Base-by-base conservation (phyloP, 352 stramenopile species). In the Pythium brassicae region DNA sequence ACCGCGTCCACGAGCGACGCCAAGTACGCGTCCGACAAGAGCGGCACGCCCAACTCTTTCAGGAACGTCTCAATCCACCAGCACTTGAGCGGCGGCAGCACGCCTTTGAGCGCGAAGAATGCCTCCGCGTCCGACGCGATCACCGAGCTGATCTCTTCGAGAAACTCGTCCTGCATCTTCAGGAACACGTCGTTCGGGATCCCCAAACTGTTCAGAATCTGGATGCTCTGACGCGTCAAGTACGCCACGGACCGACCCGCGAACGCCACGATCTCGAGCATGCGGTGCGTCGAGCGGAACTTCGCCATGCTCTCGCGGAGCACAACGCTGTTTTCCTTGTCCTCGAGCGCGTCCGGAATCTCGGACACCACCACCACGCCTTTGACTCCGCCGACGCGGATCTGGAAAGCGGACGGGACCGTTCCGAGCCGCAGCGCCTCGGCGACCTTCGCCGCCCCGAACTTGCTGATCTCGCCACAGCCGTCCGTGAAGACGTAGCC, bases 231-330 rank as follows among this genome's bases (percentile, higher is more conserved):
- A 3, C 82, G 73, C 15, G 76, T 92, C 35, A 94, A 61, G 53
- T 84, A 91, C 10, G 78, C 80, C 9, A 80, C 53, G 8, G 83
- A 92, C 25, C 59, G 68, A 20, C 71, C 74, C 0, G 76, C 66
- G 39, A 58, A 74, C 6, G 80, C 69, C 2, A 92, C 76, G 32
- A 92, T 74, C 48, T 92, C 83, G 47, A 92, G 56, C 65, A 82
- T 76, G n/a, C 65, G 72, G 54, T 92, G 76, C 14, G 27, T 54
- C 1, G 79, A 89, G 4, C 27, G 14, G 32, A 92, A 92, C 58
- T 92, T 92, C 4, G 67, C 73, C 80, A 89, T 90, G 42, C 83
- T 92, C 55, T 82, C 63, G 15, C 80, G 79, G 46, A 87, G 54
- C 35, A 70, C 53, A 25, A 83, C 52, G 23, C 69, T 61, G 4